Evolutionary conservation across 352 stramenopile genomes (phyloP).

Genomic region (Halophytophthora polymorphica): DNA sequence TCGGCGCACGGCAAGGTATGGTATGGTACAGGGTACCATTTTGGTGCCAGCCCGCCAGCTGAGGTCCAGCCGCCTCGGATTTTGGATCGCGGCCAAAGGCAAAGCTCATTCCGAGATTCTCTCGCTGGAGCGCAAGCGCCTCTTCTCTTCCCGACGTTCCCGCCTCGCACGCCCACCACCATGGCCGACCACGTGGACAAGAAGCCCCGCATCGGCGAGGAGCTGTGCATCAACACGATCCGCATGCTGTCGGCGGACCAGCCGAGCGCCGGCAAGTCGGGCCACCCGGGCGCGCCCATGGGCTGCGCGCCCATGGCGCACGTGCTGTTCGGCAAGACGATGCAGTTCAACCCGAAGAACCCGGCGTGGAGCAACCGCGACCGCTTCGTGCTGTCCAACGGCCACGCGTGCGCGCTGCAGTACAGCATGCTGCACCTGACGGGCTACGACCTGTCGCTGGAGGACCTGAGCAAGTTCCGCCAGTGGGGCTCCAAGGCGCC

Average conservation of each 20-base stretch:
- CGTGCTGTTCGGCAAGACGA: conserved; percentile 93
- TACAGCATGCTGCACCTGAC: conserved; percentile 99
- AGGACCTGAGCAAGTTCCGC: conserved; percentile 98
- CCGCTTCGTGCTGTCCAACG: conserved; percentile 99
- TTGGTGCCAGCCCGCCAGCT: too few relatives aligned
- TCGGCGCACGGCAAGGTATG: too few relatives aligned
- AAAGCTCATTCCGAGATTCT: conserved; percentile 40
- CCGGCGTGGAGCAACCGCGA: conserved; percentile 94
- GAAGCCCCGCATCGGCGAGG: conserved; percentile 75
- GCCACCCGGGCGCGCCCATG: conserved; percentile 98
- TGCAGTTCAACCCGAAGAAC: conserved; percentile 88
- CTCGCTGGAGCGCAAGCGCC: conserved; percentile 31
- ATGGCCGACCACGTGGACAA: conserved; percentile 82
- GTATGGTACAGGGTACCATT: too few relatives aligned
- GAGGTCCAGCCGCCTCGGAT: conserved; percentile 5
- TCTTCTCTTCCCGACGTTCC: conserved; percentile 3
- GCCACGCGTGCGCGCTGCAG: conserved; percentile 97
- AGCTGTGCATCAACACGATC: conserved; percentile 98
- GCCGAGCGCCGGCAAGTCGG: conserved; percentile 96
- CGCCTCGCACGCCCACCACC: conserved; percentile 8
- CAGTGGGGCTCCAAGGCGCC: conserved; percentile 94
- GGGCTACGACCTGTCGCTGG: conserved; percentile 92
- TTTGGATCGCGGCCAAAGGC: conserved; percentile 15
- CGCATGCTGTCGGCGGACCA: conserved; percentile 97
- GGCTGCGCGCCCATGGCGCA: conserved; percentile 98